Percentiles rank a stretch among this genome's conserved stretches.
Evolutionary conservation across 2,329 filamentous ascomycete genomes (phyloP).

Genomic region (Cladosporium sp.): DNA sequence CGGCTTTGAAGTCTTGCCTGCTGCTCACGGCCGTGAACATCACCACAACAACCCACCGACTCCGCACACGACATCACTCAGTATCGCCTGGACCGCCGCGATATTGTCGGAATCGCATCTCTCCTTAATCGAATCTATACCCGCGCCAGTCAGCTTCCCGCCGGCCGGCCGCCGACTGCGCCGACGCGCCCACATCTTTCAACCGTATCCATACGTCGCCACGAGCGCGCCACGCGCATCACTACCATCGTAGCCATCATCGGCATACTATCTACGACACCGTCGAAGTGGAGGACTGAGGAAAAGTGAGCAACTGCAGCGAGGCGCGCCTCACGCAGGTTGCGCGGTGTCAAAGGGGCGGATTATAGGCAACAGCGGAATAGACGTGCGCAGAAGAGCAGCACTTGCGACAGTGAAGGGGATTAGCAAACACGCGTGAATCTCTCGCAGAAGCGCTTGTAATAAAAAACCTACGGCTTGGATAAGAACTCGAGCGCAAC

Average conservation of each 20-base stretch:
- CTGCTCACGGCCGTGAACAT: background rate
- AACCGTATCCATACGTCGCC: slow-evolving; percentile 11
- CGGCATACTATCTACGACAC: slow-evolving; percentile 10
- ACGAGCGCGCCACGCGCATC: slow-evolving; percentile 24
- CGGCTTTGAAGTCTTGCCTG: background rate
- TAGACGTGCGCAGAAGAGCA: slow-evolving; percentile 1
- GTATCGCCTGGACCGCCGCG: slow-evolving; percentile 29
- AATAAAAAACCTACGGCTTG: background rate
- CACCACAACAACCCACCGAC: slow-evolving; percentile 16
- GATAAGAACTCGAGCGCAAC: slow-evolving; percentile 9
- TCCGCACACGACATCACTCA: slow-evolving; percentile 14
- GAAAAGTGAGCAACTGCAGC: slow-evolving; percentile 16
- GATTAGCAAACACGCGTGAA: background rate
- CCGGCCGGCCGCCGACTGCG: slow-evolving; percentile 28
- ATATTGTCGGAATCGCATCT: slow-evolving; percentile 21
- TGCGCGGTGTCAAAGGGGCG: slow-evolving; percentile 27
- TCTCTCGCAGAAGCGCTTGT: background rate
- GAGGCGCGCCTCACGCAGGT: slow-evolving; percentile 28
- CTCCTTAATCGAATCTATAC: slow-evolving; percentile 11
- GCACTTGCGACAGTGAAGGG: background rate
- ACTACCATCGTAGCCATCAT: slow-evolving; percentile 22
- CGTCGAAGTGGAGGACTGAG: slow-evolving; percentile 16
- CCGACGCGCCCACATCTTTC: slow-evolving; percentile 15
- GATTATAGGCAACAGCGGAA: slow-evolving; percentile 20
- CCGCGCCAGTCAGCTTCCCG: slow-evolving; percentile 19